phyloP scores from a whole-genome alignment of 176 grass and related monocot genomes.

The Rhynchospora breviuscula region DNA sequence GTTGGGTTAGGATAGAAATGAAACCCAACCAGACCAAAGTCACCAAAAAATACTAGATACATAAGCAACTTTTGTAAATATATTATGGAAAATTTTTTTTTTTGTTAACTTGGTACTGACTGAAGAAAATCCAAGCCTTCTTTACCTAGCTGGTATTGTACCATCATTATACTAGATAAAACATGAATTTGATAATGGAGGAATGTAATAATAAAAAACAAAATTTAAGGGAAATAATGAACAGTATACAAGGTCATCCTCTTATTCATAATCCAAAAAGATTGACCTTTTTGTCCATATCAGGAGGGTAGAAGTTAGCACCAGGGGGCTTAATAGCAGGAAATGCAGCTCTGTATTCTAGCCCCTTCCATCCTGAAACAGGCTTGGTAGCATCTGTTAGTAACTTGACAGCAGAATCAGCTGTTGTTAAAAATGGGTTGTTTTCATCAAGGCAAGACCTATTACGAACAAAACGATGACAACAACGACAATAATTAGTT shows the following conservation, averaged over 20 bases:
- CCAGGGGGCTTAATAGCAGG: slow-evolving; percentile 71
- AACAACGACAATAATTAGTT: background rate
- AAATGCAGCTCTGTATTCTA: slow-evolving; percentile 84
- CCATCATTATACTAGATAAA: background rate
- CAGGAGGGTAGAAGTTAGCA: slow-evolving; percentile 93
- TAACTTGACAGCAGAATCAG: slow-evolving; percentile 81
- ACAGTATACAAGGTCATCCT: background rate
- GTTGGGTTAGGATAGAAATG: too few species aligned
- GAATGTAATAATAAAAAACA: background rate
- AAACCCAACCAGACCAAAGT: too few species aligned
- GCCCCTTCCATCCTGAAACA: slow-evolving; percentile 81
- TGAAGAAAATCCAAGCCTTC: background rate
- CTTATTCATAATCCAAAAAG: background rate
- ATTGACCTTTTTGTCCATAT: slow-evolving; percentile 88
- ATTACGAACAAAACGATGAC: slow-evolving; percentile 26
- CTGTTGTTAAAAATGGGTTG: slow-evolving; percentile 72
- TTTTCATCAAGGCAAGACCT: slow-evolving; percentile 97
- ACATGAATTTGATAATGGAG: background rate
- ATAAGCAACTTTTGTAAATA: slow-evolving; percentile 19
- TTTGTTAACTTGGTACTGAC: background rate
- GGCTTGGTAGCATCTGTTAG: slow-evolving; percentile 57
- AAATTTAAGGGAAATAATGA: background rate
- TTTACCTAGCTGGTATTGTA: background rate
- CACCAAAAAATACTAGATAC: too few species aligned
- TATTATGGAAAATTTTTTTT: background rate